A percentile compares a stretch with the other conserved stretches of the same genome.
Evolutionary conservation across 345 rosid species (phyloP).

Genomic region (Cardamine occulta): DNA sequence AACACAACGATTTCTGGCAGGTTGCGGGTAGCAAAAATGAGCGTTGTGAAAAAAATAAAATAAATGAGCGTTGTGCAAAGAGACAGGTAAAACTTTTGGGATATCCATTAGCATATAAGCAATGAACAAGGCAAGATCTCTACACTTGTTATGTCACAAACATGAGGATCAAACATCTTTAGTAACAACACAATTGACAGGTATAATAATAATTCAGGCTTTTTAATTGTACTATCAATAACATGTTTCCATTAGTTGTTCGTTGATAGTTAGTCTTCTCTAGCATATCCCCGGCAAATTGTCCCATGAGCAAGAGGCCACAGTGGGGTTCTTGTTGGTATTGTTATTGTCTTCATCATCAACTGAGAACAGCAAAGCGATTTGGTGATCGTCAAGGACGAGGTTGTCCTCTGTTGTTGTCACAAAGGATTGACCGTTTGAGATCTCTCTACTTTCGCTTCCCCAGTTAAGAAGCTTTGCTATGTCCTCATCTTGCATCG

Average conservation of each 20-base stretch:
- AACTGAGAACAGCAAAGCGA: conserved; percentile 48
- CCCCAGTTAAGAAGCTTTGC: conserved; percentile 38
- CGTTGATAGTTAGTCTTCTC: neutral
- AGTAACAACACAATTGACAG: neutral
- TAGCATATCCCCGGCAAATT: conserved; percentile 54
- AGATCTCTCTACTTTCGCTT: conserved; percentile 47
- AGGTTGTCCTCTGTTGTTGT: conserved; percentile 50
- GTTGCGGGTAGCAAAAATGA: neutral
- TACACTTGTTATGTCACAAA: neutral
- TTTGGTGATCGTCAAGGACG: conserved; percentile 55
- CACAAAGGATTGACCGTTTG: conserved; percentile 53
- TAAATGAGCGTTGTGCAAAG: neutral
- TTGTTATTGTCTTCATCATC: conserved; percentile 24
- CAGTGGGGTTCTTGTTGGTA: neutral
- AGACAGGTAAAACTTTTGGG: neutral
- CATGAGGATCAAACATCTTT: neutral
- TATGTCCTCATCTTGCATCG: conserved; percentile 49
- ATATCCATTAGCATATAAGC: neutral
- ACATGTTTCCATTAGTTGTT: conserved; percentile 16
- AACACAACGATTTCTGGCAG: neutral
- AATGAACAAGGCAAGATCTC: conserved; percentile 19
- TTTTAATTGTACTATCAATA: neutral
- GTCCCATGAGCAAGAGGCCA: neutral
- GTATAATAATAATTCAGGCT: neutral
- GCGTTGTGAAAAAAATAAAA: neutral